These are phyloP conservation scores for Xylaria digitata DNA, from an alignment of 2,329 filamentous ascomycete species.

Conservation along the genomic window DNA sequence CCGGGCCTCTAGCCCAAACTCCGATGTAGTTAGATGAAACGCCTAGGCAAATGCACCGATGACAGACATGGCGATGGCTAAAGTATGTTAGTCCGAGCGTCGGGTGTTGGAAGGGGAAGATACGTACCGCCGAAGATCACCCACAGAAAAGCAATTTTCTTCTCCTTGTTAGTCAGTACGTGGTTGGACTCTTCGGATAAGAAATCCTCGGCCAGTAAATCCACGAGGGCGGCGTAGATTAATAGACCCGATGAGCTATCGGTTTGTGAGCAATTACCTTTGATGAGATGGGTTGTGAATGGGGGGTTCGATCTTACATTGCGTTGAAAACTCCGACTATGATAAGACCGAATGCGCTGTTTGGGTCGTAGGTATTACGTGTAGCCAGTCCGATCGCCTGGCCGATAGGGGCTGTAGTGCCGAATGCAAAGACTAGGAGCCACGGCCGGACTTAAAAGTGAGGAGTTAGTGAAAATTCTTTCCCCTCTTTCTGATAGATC, in stretches of 20 bases:
- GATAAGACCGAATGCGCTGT: slow-evolving; percentile 71
- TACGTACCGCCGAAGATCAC: slow-evolving; percentile 63
- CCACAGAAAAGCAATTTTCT: slow-evolving; percentile 63
- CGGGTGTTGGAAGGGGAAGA: not conserved
- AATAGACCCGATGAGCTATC: slow-evolving; percentile 68
- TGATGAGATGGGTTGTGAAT: too few relatives aligned
- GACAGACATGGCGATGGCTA: slow-evolving; percentile 60
- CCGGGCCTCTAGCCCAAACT: not conserved
- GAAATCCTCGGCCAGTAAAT: slow-evolving; percentile 73
- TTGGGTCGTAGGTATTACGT: slow-evolving; percentile 69
- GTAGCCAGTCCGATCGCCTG: slow-evolving; percentile 71
- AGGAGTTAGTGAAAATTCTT: not conserved
- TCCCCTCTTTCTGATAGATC: not conserved
- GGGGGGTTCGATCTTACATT: slow-evolving; percentile 58
- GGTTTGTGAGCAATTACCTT: slow-evolving; percentile 11
- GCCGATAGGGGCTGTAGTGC: slow-evolving; percentile 71
- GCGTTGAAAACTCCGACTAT: slow-evolving; percentile 74
- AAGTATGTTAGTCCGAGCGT: slow-evolving; percentile 24
- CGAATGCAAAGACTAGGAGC: slow-evolving; percentile 71
- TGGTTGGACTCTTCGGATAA: slow-evolving; percentile 66
- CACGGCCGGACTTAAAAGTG: slow-evolving; percentile 62
- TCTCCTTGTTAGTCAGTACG: slow-evolving; percentile 63
- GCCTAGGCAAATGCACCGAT: slow-evolving; percentile 59
- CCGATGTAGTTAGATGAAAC: slow-evolving; percentile 3
- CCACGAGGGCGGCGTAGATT: slow-evolving; percentile 71